Evolutionary conservation across 129 eudicot species (phyloP).

Genomic region (Deinandra increscens): DNA sequence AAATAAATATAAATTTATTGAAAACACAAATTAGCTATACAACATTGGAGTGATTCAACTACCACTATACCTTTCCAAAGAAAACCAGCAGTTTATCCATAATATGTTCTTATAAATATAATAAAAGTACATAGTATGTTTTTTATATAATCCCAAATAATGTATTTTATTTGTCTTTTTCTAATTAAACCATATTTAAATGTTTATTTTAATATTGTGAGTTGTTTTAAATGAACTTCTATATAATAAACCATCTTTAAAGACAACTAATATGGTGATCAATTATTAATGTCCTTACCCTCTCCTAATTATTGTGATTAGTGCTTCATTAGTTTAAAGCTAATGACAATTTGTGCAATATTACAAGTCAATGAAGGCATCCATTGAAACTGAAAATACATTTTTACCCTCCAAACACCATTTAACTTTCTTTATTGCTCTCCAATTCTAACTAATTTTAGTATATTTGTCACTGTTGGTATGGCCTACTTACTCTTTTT

Average conservation of each 20-base stretch:
- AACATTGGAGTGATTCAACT: slow-evolving; percentile 4
- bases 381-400: neutral
- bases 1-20: neutral
- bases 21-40: neutral
- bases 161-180: neutral
- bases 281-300: slow-evolving; percentile 27
- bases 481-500: slow-evolving; percentile 25
- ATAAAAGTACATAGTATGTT: too few species aligned
- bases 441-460: slow-evolving; percentile 12
- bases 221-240: neutral
- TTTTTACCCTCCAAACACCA: slow-evolving; percentile 20
- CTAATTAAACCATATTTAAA: neutral
- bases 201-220: neutral
- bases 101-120: too few species aligned
- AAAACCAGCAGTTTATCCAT: too few species aligned
- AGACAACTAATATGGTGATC: slow-evolving; percentile 26
- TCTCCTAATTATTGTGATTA: slow-evolving; percentile 24
- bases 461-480: slow-evolving; percentile 28
- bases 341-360: slow-evolving; percentile 23
- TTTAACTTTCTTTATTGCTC: slow-evolving; percentile 10
- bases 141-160: too few species aligned
- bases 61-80: neutral
- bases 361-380: slow-evolving; percentile 32
- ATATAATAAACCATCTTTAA: neutral
- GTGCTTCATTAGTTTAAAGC: slow-evolving; percentile 26